Conservation (phyloP, 2,329 filamentous ascomycete species). For the Penicillium freii region DNA sequence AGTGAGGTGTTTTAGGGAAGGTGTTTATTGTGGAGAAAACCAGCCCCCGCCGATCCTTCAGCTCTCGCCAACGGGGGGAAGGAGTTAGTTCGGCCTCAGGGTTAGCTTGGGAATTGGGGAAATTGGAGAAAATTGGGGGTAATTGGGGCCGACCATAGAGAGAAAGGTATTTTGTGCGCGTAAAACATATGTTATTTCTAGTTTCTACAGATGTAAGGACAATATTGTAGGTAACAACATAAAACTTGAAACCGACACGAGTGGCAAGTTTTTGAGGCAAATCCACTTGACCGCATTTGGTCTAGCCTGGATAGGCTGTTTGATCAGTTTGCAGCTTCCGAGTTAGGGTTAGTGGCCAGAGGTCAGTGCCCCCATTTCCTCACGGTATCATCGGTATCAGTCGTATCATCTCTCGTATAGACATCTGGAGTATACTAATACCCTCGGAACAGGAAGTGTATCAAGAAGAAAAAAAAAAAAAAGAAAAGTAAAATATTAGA, state of each 20-base stretch:
- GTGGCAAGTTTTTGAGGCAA: background rate
- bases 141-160: background rate
- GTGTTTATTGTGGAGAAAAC: slow-evolving; percentile 6
- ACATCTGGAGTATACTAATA: background rate
- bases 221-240: background rate
- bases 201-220: background rate
- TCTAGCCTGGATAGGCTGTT: background rate
- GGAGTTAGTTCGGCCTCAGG: slow-evolving; percentile 3
- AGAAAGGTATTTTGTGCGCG: background rate
- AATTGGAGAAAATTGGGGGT: background rate
- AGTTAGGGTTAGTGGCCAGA: background rate
- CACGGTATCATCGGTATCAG: background rate
- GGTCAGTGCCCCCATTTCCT: background rate
- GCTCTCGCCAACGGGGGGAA: background rate
- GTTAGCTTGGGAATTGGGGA: background rate
- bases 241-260: too few species aligned
- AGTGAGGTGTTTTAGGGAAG: slow-evolving; percentile 1
- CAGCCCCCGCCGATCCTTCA: slow-evolving; percentile 5
- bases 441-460: background rate
- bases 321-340: background rate
- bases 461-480: background rate
- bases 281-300: background rate
- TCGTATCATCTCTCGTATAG: background rate
- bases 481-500: background rate
- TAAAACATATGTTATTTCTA: background rate